These are phyloP conservation scores for Sanghuangporus baumii DNA, from an alignment of 1,284 basidiomycete genomes.

Conservation along the genomic window DNA sequence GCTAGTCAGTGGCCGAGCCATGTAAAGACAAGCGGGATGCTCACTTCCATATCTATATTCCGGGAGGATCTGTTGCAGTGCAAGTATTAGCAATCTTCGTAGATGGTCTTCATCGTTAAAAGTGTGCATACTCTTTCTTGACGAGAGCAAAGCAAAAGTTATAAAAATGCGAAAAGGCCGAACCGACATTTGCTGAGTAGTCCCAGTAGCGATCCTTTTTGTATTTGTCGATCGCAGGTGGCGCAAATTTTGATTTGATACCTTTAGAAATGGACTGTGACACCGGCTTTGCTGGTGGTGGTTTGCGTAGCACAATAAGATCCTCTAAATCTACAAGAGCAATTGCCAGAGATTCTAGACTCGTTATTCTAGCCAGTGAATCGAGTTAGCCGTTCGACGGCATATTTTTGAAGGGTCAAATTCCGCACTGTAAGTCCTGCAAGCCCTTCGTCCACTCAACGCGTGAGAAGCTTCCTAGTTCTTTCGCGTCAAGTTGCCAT, in stretches of 20 bases:
- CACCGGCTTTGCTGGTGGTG: slow-evolving; percentile 25
- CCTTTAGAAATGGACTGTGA: slow-evolving; percentile 24
- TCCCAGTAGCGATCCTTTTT: slow-evolving; percentile 46
- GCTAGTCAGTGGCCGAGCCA: neutral
- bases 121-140: slow-evolving; percentile 47
- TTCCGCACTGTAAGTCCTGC: slow-evolving; percentile 48
- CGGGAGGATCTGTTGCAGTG: slow-evolving; percentile 45
- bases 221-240: slow-evolving; percentile 39
- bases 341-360: slow-evolving; percentile 40
- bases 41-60: slow-evolving; percentile 75
- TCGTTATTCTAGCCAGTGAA: slow-evolving; percentile 47
- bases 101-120: neutral
- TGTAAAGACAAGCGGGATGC: slow-evolving; percentile 5
- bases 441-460: slow-evolving; percentile 65
- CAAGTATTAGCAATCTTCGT: neutral
- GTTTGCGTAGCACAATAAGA: slow-evolving; percentile 48
- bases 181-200: slow-evolving; percentile 43
- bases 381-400: neutral
- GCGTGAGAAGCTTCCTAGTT: slow-evolving; percentile 63
- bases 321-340: slow-evolving; percentile 57
- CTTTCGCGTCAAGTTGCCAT: slow-evolving; percentile 62
- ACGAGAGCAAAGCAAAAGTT: slow-evolving; percentile 60
- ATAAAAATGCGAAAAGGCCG: slow-evolving; percentile 60
- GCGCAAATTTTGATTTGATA: slow-evolving; percentile 32
- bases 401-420: neutral